Base-by-base conservation (phyloP, 2,329 filamentous ascomycete species). In the Tolypocladium ophioglossoides region DNA sequence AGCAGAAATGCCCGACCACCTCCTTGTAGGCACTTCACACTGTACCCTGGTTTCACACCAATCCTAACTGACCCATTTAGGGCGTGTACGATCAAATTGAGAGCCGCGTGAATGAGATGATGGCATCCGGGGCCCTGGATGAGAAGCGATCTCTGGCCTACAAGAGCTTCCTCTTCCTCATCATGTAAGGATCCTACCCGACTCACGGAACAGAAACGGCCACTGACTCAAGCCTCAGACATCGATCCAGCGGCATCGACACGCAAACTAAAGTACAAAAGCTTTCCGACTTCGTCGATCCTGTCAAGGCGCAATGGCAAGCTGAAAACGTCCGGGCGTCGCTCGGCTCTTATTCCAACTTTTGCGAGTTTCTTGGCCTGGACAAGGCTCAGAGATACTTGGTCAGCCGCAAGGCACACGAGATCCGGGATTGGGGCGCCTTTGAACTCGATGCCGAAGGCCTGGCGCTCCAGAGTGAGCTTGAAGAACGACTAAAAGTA, bases 111-210 rank as follows among this genome's bases (percentile, higher is more conserved):
- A 86, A 86, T 56, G 87, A 92, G 67, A 84, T 95, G 74, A 79
- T 87, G 66, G 77, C 83, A 57, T 82, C 87, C 50, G 83, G 87
- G 34, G 79, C 80, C 53, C 73, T 87, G 34, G 92, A 96, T 63
- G 86, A 92, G 63, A 90, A 91, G 64, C 82, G 91, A 35, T 84
- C 89, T 55, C 85, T 94, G 64, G 89, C 91, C 2, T 91, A 95
- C 63, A 88, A 85, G 61, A 92, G 91, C 11, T 92, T 97, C 58
- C 77, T 97, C 1, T 95, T 99, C 67, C 94, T 95, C 56, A 94
- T 99, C 58, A 86, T 94, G 82, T 87, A 73, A 65, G 77, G 67
- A 39, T 9, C 24, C 27, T 3, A 18, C 16, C 22, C 10, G 12
- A 16, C 34, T 48, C 5, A 27, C 18, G 2, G 27, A 20, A 32